Base-by-base conservation (phyloP, 1,284 basidiomycete species). In the Naganishia sp. region DNA sequence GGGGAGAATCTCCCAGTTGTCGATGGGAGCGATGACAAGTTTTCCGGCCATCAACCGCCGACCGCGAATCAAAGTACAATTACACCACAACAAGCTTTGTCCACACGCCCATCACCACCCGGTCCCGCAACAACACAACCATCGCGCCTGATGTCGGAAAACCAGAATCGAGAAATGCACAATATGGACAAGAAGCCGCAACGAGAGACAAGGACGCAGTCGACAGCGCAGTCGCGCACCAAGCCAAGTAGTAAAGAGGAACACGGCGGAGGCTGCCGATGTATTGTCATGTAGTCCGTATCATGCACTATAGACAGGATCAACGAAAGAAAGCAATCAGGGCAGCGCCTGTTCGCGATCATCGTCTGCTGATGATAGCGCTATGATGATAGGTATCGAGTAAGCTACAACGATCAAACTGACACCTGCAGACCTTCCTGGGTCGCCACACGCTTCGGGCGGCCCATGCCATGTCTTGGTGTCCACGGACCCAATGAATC, bases 401-500 rank as follows among this genome's bases (percentile, higher is more conserved):
- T 11, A 17, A 39, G 4, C 18, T 54, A 39, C 52, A 39, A 7
- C 31, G 7, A n/a, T 51, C 49, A 61, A 0, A 21, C 58, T 17
- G 58, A 61, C n/a, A 61, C 21, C 17, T 61, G 58, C 3, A 61
- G 47, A 11, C 47, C 58, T 21, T 61, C 58, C 58, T 61, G 51
- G 23, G 58, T 61, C 5, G 47, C 58, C n/a, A 39, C 47, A 17
- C 58, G 58, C 39, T 63, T 64, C 23, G 69, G 69, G 25, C 67
- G 41, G 6, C 66, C 69, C 45, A 71, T 67, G 2, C 69, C 71
- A 55, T 79, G 74, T 47, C 78, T 69, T 32, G 79, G 79, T 46
- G 79, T 81, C 79, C 79, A 81, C 17, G 79, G 79, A 5, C 79
- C 79, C 3, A 79, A 67, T 1, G 70, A 72, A 18, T 70, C 71